Conservation (phyloP, 441 rosid species). For the Gossypium aridum region DNA sequence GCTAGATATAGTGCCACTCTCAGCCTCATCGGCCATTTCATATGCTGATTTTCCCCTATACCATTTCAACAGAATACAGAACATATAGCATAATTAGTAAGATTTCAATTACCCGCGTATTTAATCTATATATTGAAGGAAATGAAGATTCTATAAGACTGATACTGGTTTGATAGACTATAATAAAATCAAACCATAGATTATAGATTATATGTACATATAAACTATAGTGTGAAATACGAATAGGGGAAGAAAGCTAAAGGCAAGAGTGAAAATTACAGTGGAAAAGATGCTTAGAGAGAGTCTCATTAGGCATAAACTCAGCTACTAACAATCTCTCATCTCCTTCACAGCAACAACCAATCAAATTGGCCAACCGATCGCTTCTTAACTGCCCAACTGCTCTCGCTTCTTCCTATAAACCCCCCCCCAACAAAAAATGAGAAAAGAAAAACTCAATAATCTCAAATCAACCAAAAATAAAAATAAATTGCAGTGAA, state of each 20-base stretch:
- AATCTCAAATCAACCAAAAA: constrained; percentile 7
- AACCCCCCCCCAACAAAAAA: background rate
- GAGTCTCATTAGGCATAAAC: constrained; percentile 93
- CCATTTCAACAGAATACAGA: constrained; percentile 18
- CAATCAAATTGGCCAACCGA: constrained; percentile 76
- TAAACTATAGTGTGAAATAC: too few species aligned
- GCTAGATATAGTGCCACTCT: constrained; percentile 91
- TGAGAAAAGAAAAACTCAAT: background rate
- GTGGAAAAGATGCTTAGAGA: constrained; percentile 90
- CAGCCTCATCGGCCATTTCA: constrained; percentile 97
- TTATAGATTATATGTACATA: background rate
- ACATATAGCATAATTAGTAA: background rate
- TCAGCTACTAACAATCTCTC: constrained; percentile 92
- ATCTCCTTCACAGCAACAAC: constrained; percentile 87
- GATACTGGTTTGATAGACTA: background rate
- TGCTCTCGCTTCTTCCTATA: constrained; percentile 81
- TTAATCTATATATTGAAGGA: background rate
- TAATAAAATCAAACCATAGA: background rate
- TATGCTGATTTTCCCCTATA: constrained; percentile 92
- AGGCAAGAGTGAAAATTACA: constrained; percentile 32
- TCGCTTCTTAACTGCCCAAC: constrained; percentile 83
- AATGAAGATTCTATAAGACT: background rate
- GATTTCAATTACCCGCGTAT: background rate
- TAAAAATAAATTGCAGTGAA: constrained; percentile 15
- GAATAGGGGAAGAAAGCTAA: background rate